phyloP scores from a whole-genome alignment of 2,329 filamentous ascomycete genomes.

The Venturia effusa region DNA sequence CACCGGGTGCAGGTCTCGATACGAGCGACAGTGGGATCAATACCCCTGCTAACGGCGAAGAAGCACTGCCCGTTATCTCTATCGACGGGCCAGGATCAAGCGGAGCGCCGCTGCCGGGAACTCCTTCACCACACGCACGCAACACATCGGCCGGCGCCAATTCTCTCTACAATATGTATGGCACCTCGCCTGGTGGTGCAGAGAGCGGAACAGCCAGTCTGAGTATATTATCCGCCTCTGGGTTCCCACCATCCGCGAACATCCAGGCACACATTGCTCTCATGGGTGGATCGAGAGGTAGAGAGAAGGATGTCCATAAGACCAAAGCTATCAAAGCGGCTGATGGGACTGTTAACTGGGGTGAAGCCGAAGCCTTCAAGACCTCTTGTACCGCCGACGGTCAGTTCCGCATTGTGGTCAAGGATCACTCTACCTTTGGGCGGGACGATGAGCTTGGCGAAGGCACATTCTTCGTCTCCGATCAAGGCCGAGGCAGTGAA shows the following conservation, averaged over 20 bases:
- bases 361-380: conserved; percentile 63
- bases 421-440: conserved; percentile 75
- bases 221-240: conserved; percentile 65
- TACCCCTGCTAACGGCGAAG: conserved; percentile 28
- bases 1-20: conserved; percentile 29
- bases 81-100: conserved; percentile 19
- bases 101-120: conserved; percentile 8
- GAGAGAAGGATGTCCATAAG: conserved; percentile 69
- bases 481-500: conserved; percentile 54
- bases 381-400: conserved; percentile 68
- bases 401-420: conserved; percentile 77
- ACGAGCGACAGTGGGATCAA: conserved; percentile 17
- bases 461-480: conserved; percentile 81
- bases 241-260: conserved; percentile 66
- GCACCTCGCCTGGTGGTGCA: conserved; percentile 33
- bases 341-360: conserved; percentile 55
- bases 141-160: conserved; percentile 26
- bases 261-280: conserved; percentile 67
- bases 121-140: conserved; percentile 21
- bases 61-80: conserved; percentile 20
- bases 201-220: conserved; percentile 70
- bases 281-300: conserved; percentile 48
- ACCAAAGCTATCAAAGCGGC: conserved; percentile 78
- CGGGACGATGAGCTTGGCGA: conserved; percentile 79
- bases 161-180: conserved; percentile 28